Evolutionary conservation across 2,329 filamentous ascomycete species (phyloP), one percentile per base, ranked within the genome.

Genomic region (Colletotrichum orchidophilum): DNA sequence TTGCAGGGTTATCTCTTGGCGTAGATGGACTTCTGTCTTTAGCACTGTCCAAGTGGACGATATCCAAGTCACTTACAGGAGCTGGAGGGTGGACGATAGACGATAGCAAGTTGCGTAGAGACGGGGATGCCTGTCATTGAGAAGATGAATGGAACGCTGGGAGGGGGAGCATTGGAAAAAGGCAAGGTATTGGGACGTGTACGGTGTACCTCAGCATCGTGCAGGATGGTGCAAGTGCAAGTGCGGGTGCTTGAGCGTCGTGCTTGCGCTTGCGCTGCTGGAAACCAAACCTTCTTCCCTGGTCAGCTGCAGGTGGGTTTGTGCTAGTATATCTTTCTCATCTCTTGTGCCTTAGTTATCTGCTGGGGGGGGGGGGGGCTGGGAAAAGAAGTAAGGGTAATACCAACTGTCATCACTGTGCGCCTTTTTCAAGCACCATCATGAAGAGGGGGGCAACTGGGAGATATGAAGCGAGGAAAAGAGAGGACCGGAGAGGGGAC

Each of bases 1-100:
- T 67, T 42, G 63, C 50, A 42, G 58, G 55, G 55, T 55, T 18
- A 67, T 62, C 63, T 31, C 55, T 70, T 67, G 57, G 52, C 63
- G 57, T 42, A 29, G 11, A 46, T n/a, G 39, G 39, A 46, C 50
- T 26, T 52, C 60, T 33, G 29, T 42, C 42, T 27, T n/a, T 29
- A 29, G 42, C 27, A 50, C n/a, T 29, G 13, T 61, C 29, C 59
- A 21, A 18, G 59, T 29, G 42, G 39, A 46, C 18, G 39, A 46
- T 15, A 49, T 21, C 18, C 35, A 42, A 39, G 27, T 49, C 39
- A 24, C 13, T 18, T 27, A 18, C 12, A 42, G 21, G 31, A 57
- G 54, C 33, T 24, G 18, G 29, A 55, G n/a, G 29, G 21, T 15
- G 21, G 21, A 13, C 21, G n/a, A 39, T 46, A 21, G 9, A 9